These are phyloP conservation scores for Peronospora farinosa DNA, from an alignment of 352 stramenopile species.

Conservation along the genomic window DNA sequence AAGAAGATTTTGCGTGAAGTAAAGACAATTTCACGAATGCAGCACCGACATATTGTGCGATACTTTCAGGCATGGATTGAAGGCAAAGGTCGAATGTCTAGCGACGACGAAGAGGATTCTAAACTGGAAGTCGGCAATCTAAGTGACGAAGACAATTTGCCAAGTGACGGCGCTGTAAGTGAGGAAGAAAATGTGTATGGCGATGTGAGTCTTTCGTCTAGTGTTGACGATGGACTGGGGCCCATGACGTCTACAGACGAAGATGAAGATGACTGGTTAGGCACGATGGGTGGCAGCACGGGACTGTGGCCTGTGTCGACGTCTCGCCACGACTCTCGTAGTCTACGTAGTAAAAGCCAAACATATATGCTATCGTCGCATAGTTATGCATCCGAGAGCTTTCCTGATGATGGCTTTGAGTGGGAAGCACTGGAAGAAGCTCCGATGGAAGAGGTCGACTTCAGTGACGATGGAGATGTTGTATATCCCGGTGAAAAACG, in stretches of 20 bases:
- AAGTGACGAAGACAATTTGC: slow-evolving; percentile 19
- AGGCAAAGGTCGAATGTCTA: slow-evolving; percentile 50
- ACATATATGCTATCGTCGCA: slow-evolving; percentile 32
- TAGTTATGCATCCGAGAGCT: slow-evolving; percentile 30
- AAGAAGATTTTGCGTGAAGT: slow-evolving; percentile 94
- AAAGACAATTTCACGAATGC: slow-evolving; percentile 94
- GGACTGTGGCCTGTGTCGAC: slow-evolving; percentile 62
- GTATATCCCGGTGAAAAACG: slow-evolving; percentile 13
- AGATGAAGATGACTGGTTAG: slow-evolving; percentile 77
- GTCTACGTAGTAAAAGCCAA: slow-evolving; percentile 38
- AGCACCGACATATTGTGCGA: slow-evolving; percentile 93
- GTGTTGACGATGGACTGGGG: slow-evolving; percentile 28
- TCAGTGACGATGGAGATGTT: slow-evolving; percentile 27
- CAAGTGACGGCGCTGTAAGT: slow-evolving; percentile 2
- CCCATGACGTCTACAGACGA: slow-evolving; percentile 44
- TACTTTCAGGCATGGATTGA: slow-evolving; percentile 91
- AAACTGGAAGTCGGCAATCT: slow-evolving; percentile 33
- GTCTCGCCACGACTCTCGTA: slow-evolving; percentile 54
- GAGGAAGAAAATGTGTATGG: slow-evolving; percentile 31
- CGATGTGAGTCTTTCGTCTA: slow-evolving; percentile 36
- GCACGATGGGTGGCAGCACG: slow-evolving; percentile 55
- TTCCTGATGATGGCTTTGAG: slow-evolving; percentile 59
- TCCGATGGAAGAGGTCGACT: slow-evolving; percentile 32
- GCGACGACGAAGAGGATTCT: slow-evolving; percentile 41
- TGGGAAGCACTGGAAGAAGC: slow-evolving; percentile 65